Conservation (phyloP, 2,329 filamentous ascomycete genomes). For the Biscogniauxia marginata region DNA sequence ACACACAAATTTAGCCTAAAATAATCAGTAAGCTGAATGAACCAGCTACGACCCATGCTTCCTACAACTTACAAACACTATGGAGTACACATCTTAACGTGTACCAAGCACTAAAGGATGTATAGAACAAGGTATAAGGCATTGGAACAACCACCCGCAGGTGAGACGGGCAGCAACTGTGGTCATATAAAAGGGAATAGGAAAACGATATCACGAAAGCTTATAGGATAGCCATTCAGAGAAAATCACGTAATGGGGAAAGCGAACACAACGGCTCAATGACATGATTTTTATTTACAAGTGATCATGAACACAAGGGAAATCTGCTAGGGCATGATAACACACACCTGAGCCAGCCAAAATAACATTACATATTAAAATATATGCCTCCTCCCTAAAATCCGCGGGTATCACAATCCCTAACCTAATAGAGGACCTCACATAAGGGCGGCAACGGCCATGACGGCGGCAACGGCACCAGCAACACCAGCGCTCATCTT, state of each 20-base stretch:
- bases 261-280: constrained; percentile 12
- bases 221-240: not conserved
- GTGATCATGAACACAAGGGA: constrained; percentile 22
- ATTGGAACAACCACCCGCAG: not conserved
- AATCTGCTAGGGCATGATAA: constrained; percentile 15
- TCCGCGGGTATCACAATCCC: not conserved
- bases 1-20: not conserved
- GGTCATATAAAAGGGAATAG: not conserved
- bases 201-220: too few species aligned
- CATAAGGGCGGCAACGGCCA: constrained; percentile 22
- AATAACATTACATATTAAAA: constrained; percentile 25
- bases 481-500: constrained; percentile 27
- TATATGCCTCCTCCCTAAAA: constrained; percentile 3
- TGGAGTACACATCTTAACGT: too few species aligned
- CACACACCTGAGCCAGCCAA: constrained; percentile 15
- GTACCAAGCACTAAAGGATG: too few species aligned
- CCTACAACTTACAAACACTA: too few species aligned
- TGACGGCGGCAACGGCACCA: constrained; percentile 22
- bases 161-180: not conserved
- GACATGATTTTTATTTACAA: constrained; percentile 15
- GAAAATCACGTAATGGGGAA: constrained; percentile 4
- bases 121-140: too few species aligned
- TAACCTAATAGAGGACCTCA: constrained; percentile 8
- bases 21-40: not conserved
- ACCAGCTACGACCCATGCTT: not conserved